Evolutionary conservation across 768 basidiomycete genomes (phyloP), one percentile per base, ranked within the genome.

Genomic region (Mycena chlorophos): DNA sequence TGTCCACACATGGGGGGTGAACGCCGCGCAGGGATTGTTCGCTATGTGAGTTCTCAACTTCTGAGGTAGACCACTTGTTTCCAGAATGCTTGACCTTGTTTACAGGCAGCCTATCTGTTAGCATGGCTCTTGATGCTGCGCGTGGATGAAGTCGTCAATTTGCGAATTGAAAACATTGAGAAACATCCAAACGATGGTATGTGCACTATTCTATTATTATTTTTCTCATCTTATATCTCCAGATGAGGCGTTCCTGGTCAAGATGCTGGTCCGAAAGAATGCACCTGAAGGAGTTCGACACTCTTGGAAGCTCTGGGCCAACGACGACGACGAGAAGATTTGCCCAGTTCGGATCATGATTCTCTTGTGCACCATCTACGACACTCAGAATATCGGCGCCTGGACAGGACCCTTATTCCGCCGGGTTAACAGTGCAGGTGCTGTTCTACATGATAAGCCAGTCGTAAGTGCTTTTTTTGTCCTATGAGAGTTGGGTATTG

Each of bases 281-380:
- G 61, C 54, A 16, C 63, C 57, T 34, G 60, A 55, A 19, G 63
- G 63, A 23, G 43, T 65, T 4, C 14, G 39, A 4, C 61, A 62
- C 46, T 30, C 39, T 10, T 65, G 61, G 58, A 52, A 22, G 12
- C 51, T 65, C 12, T 54, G 43, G 26, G 63, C 61, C 29, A 65
- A 65, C 52, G 63, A 65, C 31, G 42, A 22, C 14, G 57, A 63
- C 25, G 49, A 54, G 8, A 57, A 55, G 23, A 56, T 65, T 26
- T 65, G 61, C 37, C 63, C 63, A 2, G 48, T 62, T 13, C 61
- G 53, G 30, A 53, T 58, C 4, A 30, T 65, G 12, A 60, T 65
- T 34, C 52, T 22, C 1, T 22, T 65, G 2, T 55, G 55, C 17
- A n/a, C 34, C 14, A 25, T 63, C 14, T 60, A 65, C 39, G 50